These are phyloP conservation scores for Aspergillus panamensis DNA, from an alignment of 495 filamentous ascomycete genomes.

Conservation along the genomic window DNA sequence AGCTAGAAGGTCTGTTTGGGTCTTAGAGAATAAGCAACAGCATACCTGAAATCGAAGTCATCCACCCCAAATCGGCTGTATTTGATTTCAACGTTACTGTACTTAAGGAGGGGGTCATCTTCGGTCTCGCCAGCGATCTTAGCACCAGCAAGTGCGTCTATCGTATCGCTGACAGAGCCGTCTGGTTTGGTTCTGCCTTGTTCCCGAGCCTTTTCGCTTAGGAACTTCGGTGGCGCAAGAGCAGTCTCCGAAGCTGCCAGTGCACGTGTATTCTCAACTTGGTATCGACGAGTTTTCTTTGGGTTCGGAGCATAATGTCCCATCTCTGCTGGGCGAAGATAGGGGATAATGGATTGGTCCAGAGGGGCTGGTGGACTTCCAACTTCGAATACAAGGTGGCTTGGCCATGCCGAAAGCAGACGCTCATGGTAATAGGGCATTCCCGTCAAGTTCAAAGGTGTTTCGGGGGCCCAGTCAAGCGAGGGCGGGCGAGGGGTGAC, in stretches of 20 bases:
- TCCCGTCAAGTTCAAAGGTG: slow-evolving; percentile 78
- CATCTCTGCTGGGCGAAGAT: slow-evolving; percentile 63
- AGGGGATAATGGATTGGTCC: slow-evolving; percentile 67
- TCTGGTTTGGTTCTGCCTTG: slow-evolving; percentile 51
- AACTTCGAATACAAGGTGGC: slow-evolving; percentile 74
- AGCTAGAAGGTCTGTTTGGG: slow-evolving; percentile 18
- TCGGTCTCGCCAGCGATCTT: slow-evolving; percentile 60
- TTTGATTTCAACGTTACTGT: slow-evolving; percentile 90
- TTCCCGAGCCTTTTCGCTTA: slow-evolving; percentile 86
- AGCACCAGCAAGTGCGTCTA: slow-evolving; percentile 56
- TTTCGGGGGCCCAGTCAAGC: slow-evolving; percentile 70
- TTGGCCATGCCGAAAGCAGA: slow-evolving; percentile 86
- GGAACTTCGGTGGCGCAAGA: slow-evolving; percentile 73
- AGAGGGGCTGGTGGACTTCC: slow-evolving; percentile 75
- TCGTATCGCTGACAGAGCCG: slow-evolving; percentile 57
- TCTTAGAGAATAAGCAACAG: slow-evolving; percentile 7
- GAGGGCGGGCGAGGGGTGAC: slow-evolving; percentile 45
- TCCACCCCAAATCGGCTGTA: slow-evolving; percentile 97
- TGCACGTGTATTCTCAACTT: slow-evolving; percentile 73
- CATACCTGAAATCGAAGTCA: slow-evolving; percentile 91
- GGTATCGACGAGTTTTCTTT: slow-evolving; percentile 69
- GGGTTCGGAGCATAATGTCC: slow-evolving; percentile 75
- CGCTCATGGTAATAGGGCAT: slow-evolving; percentile 91
- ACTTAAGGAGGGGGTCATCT: slow-evolving; percentile 76
- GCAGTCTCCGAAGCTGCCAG: slow-evolving; percentile 48